phyloP scores from a whole-genome alignment of 768 basidiomycete genomes.

The Clitopilus passeckerianus region DNA sequence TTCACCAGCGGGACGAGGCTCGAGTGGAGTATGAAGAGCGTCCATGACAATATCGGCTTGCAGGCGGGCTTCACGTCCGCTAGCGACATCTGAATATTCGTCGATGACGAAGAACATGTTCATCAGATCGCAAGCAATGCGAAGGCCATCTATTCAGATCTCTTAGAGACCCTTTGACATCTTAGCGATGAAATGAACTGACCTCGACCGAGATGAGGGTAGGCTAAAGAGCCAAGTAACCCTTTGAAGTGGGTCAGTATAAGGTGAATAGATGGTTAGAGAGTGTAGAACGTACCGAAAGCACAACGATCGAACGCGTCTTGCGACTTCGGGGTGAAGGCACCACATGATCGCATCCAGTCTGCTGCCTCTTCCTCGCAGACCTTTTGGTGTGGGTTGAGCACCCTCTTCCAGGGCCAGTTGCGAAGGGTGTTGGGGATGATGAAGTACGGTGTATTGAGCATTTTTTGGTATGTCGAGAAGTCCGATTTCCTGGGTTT shows the following conservation, averaged over 20 bases:
- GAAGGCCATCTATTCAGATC: neutral
- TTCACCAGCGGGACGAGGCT: slow-evolving; percentile 10
- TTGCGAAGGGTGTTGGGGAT: slow-evolving; percentile 33
- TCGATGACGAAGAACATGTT: slow-evolving; percentile 17
- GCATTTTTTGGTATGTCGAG: neutral
- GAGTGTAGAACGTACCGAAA: slow-evolving; percentile 27
- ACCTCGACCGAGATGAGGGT: slow-evolving; percentile 29
- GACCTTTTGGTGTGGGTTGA: slow-evolving; percentile 32
- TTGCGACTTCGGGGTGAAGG: slow-evolving; percentile 29
- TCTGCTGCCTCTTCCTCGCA: slow-evolving; percentile 27
- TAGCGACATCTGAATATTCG: slow-evolving; percentile 15
- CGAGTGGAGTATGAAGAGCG: slow-evolving; percentile 13
- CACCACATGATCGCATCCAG: slow-evolving; percentile 32
- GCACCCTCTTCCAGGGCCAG: slow-evolving; percentile 39
- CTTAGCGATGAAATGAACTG: neutral
- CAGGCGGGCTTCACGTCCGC: slow-evolving; percentile 6
- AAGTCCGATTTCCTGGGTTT: neutral
- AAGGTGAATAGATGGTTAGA: neutral
- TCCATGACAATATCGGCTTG: slow-evolving; percentile 15
- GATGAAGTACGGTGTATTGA: neutral
- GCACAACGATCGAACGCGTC: slow-evolving; percentile 35
- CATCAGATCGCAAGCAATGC: slow-evolving; percentile 15
- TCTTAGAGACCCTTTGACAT: neutral
- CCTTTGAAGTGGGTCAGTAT: slow-evolving; percentile 15
- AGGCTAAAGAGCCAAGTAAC: slow-evolving; percentile 32